Evolutionary conservation across 176 grass and related monocot genomes (phyloP).

Genomic region (Zea luxurians): DNA sequence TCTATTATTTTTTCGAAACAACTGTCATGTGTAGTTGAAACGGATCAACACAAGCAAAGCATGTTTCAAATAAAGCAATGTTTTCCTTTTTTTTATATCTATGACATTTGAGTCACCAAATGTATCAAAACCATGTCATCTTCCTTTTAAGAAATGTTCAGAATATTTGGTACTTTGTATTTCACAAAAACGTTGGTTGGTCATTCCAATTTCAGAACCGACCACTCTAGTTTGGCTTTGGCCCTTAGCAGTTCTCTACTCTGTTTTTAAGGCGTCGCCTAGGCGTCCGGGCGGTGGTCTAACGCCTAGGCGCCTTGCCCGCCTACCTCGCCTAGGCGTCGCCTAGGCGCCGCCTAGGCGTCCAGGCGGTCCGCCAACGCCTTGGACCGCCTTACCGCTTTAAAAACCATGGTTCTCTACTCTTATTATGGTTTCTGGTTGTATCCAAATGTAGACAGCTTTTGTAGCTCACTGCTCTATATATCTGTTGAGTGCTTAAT

Average conservation of each 20-base stretch:
- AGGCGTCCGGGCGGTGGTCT: too few relatives aligned
- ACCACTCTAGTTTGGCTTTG: background rate
- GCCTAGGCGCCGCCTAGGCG: too few relatives aligned
- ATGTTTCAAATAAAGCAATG: background rate
- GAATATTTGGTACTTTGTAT: background rate
- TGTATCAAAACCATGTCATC: background rate
- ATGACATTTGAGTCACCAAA: background rate
- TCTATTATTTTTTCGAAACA: background rate
- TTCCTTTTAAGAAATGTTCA: background rate
- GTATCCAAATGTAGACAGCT: background rate
- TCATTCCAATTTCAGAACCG: slow-evolving; percentile 12
- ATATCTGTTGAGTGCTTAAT: background rate
- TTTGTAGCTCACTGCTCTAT: background rate
- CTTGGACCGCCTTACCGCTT: too few relatives aligned
- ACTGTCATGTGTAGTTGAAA: background rate
- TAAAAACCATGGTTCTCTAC: too few relatives aligned
- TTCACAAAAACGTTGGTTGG: background rate
- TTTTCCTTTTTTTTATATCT: background rate
- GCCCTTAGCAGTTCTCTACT: background rate
- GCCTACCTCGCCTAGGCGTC: too few relatives aligned
- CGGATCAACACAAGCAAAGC: background rate
- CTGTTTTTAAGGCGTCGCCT: too few relatives aligned
- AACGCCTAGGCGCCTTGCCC: too few relatives aligned
- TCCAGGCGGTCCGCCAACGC: too few relatives aligned
- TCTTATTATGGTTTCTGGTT: background rate